Evolutionary conservation across 352 stramenopile species (phyloP), one percentile per base, ranked within the genome.

Genomic region (Phytophthora megakarya): DNA sequence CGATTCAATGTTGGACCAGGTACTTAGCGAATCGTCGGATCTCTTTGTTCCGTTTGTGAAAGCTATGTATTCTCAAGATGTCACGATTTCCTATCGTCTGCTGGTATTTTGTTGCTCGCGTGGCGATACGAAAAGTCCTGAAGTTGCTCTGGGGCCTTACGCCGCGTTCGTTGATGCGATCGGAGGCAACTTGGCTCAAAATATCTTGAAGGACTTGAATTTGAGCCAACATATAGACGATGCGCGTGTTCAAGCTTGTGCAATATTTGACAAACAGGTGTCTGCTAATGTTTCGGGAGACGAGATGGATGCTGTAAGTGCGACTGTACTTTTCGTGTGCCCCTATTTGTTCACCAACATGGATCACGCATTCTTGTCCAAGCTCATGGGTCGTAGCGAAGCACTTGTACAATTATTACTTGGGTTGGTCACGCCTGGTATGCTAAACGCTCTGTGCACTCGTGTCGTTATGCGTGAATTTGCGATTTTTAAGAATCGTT

Each of bases 181-280:
- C 21, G 76, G 80, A 11, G 61, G 74, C 6, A 87, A 61, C 15
- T 48, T 92, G 18, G 45, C 74, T 18, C 67, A 83, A 47, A 78
- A 70, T 22, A 60, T 93, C 11, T 39, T 89, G 21, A 91, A 93
- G 43, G 84, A 95, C 45, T 54, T 95, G 40, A 77, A 72, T 30
- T 44, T 93, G 33, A 84, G 75, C 40, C 83, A 92, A 58, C 84
- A 95, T 45, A 87, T 95, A 16, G 84, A 95, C 32, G 84, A 93
- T 44, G 86, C 86, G 9, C 61, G 84, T 39, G 80, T 62, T 9
- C 76, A 91, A 19, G 80, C 83, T 5, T 88, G 78, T 35, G 76
- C 84, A 1, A 38, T 91, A 3, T 54, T 93, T n/a, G 73, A 65
- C 4, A 81, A 75, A 8, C 52, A 76, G 4, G 37, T 69, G 3